Conservation (phyloP, 495 filamentous ascomycete species). For the Elasticomyces elasticus region DNA sequence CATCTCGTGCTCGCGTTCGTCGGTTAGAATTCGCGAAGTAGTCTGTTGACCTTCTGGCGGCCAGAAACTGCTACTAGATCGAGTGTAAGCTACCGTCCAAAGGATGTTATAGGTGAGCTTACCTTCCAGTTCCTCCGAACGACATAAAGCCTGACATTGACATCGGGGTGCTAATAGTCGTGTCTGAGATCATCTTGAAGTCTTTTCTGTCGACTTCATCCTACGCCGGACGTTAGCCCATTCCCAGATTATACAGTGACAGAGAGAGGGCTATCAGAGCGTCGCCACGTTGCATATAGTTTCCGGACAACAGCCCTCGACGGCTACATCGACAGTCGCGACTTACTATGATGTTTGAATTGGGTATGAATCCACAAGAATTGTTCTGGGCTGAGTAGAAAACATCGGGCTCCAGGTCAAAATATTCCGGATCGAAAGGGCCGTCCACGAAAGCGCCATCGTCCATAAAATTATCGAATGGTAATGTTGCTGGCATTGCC, state of each 20-base stretch:
- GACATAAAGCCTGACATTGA: not conserved
- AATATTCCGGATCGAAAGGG: conserved; percentile 14
- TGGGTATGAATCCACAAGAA: conserved; percentile 19
- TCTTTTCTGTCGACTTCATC: conserved; percentile 16
- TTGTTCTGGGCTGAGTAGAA: conserved; percentile 11
- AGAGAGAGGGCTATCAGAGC: no score
- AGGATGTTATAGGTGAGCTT: not conserved
- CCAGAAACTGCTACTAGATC: conserved; percentile 7
- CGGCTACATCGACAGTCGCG: no score
- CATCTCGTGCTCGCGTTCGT: conserved; percentile 42
- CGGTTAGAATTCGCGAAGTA: conserved; percentile 15
- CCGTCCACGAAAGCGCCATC: not conserved
- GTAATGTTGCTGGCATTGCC: not conserved
- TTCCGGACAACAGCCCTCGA: no score
- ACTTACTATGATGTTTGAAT: conserved; percentile 13
- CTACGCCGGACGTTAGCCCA: no score
- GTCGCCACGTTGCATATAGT: no score
- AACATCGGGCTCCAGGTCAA: conserved; percentile 11
- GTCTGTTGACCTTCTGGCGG: conserved; percentile 8
- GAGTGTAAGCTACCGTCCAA: not conserved
- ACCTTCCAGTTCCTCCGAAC: not conserved
- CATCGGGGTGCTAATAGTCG: not conserved
- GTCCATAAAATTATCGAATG: not conserved
- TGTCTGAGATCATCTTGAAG: conserved; percentile 2
- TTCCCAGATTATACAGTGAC: no score